Conservation (phyloP, 2,329 filamentous ascomycete species). For the Cryphonectria radicalis region DNA sequence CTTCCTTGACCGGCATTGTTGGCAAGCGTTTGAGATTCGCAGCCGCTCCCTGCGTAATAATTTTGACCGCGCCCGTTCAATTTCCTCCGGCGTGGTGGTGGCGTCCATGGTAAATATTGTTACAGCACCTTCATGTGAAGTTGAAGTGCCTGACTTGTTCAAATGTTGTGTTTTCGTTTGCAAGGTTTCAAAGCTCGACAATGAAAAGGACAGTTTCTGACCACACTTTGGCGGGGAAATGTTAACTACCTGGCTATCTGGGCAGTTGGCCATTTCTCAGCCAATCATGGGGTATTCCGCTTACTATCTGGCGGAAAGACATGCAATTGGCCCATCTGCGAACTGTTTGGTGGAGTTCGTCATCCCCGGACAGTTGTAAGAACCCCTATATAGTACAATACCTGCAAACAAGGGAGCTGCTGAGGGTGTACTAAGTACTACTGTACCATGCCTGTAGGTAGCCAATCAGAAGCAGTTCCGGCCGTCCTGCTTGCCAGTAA, state of each 20-base stretch:
- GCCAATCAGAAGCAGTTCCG: not conserved
- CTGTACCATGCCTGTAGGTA: not conserved
- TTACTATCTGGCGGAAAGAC: not conserved
- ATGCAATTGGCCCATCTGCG: not conserved
- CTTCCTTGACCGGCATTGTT: constrained; percentile 47
- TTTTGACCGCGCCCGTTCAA: not conserved
- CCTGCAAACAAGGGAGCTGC: not conserved
- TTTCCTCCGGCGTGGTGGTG: not conserved
- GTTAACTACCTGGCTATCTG: not conserved
- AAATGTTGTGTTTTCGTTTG: not conserved
- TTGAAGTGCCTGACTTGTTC: not conserved
- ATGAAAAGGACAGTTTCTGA: too few species aligned
- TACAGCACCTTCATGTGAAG: not conserved
- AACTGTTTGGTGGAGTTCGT: not conserved
- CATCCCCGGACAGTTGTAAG: not conserved
- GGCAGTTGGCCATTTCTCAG: not conserved
- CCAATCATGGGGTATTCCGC: not conserved
- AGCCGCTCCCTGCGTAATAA: not conserved
- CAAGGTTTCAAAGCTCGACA: not conserved
- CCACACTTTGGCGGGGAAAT: not conserved
- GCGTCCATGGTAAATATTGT: not conserved
- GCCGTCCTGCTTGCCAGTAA: not conserved
- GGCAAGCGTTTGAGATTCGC: constrained; percentile 39
- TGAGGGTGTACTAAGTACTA: not conserved
- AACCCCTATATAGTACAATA: not conserved